Evolutionary conservation across 2,329 filamentous ascomycete genomes (phyloP).

Genomic region (Claviceps citrina): DNA sequence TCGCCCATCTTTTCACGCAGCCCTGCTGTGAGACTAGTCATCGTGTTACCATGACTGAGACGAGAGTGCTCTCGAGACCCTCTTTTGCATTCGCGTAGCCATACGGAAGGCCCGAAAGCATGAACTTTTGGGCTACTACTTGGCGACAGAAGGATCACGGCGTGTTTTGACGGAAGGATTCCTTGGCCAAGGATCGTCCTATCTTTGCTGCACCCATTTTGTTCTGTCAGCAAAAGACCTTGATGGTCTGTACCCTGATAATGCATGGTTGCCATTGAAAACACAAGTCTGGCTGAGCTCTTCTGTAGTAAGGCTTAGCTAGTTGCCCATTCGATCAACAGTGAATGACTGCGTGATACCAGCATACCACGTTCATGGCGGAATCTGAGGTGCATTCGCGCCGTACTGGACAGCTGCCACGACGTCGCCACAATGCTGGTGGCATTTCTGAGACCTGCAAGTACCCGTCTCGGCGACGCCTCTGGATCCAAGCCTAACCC

Average conservation of each 20-base stretch:
- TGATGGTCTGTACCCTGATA: not conserved
- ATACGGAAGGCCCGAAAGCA: conserved; percentile 5
- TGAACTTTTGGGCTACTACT: not conserved
- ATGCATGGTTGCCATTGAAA: not conserved
- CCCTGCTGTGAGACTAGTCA: conserved; percentile 5
- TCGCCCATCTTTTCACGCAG: not conserved
- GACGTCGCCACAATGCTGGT: conserved; percentile 2
- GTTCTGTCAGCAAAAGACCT: not conserved
- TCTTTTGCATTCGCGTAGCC: conserved; percentile 4
- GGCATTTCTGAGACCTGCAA: conserved; percentile 9
- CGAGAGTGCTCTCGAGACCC: conserved; percentile 1
- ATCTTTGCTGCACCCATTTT: not conserved
- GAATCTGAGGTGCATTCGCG: not conserved
- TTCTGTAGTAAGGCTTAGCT: not conserved
- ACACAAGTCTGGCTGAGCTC: not conserved
- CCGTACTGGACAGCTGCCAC: not conserved
- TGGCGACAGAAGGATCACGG: conserved; percentile 1
- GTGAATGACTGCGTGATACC: not conserved
- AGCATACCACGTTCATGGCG: conserved; percentile 4
- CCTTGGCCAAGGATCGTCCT: not conserved
- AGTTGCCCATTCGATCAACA: not conserved
- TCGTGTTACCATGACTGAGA: conserved; percentile 4
- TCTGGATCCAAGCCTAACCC: conserved; percentile 4
- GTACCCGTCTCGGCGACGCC: conserved; percentile 9
- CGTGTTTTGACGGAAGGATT: not conserved